Conservation (phyloP, 768 basidiomycete species). For the Suillus hirtellus region DNA sequence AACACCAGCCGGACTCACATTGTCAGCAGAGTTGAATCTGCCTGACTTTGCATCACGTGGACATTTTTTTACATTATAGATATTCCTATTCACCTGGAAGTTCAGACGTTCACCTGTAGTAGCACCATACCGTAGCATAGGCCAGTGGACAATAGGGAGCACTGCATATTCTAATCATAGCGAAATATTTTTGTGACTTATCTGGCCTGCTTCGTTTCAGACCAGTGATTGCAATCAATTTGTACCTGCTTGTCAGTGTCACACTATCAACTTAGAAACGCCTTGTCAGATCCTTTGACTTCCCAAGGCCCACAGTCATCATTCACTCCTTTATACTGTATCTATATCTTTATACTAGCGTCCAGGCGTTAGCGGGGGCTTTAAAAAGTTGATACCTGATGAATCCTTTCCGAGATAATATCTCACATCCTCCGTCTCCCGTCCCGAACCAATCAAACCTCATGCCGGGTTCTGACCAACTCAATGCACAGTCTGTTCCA, state of each 20-base stretch:
- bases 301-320: background rate
- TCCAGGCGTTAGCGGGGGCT: background rate
- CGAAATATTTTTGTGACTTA: background rate
- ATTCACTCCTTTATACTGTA: slow-evolving; percentile 5
- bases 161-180: background rate
- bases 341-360: background rate
- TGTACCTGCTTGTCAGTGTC: slow-evolving; percentile 6
- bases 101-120: slow-evolving; percentile 5
- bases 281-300: background rate
- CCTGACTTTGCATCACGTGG: background rate
- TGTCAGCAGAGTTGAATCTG: background rate
- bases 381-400: background rate
- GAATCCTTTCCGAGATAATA: slow-evolving; percentile 4
- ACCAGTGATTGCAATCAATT: background rate
- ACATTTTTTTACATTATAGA: background rate
- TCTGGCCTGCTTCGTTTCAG: background rate
- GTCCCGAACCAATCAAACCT: slow-evolving; percentile 7
- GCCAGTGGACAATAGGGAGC: slow-evolving; percentile 1
- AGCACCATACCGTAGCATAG: slow-evolving; percentile 10
- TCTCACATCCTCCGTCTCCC: slow-evolving; percentile 6
- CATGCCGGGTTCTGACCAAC: background rate
- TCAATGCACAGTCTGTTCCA: background rate
- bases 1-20: background rate
- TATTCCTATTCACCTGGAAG: slow-evolving; percentile 10
- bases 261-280: background rate